These are phyloP conservation scores for Ammopiptanthus mongolicus DNA, from an alignment of 306 rosid genomes.

Conservation along the genomic window DNA sequence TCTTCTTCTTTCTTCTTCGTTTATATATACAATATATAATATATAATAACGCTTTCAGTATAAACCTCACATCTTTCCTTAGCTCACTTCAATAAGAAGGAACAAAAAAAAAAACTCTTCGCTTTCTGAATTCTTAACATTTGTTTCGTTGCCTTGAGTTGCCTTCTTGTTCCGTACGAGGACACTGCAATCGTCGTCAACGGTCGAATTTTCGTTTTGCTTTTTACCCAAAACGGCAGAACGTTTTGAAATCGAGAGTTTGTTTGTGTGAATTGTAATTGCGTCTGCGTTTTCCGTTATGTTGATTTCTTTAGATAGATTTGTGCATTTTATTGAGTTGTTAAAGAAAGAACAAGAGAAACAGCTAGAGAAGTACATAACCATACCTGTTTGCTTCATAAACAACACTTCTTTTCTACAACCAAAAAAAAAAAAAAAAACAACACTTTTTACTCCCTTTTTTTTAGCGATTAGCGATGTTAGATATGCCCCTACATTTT, in stretches of 20 bases:
- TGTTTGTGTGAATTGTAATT: background rate
- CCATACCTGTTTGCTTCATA: background rate
- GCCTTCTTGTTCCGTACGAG: background rate
- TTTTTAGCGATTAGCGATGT: too few relatives aligned
- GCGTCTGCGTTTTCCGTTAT: background rate
- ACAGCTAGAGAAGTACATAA: background rate
- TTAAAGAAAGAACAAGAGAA: background rate
- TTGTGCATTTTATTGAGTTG: background rate
- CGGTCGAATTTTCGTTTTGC: background rate
- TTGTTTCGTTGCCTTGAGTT: background rate
- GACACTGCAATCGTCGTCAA: background rate
- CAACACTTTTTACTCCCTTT: background rate
- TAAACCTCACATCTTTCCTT: constrained; percentile 6
- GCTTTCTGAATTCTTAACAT: background rate
- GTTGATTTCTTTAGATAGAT: background rate
- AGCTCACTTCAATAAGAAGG: background rate
- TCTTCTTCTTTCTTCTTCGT: background rate
- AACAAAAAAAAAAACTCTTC: background rate
- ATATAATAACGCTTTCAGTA: background rate
- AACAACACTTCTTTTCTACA: too few relatives aligned
- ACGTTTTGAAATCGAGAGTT: background rate
- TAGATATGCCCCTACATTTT: background rate
- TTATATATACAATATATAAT: too few relatives aligned
- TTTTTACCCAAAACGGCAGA: background rate
- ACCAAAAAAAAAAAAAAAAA: too few relatives aligned